These are phyloP conservation scores for Stereum hirsutum DNA, from an alignment of 1,284 basidiomycete species.

Conservation along the genomic window DNA sequence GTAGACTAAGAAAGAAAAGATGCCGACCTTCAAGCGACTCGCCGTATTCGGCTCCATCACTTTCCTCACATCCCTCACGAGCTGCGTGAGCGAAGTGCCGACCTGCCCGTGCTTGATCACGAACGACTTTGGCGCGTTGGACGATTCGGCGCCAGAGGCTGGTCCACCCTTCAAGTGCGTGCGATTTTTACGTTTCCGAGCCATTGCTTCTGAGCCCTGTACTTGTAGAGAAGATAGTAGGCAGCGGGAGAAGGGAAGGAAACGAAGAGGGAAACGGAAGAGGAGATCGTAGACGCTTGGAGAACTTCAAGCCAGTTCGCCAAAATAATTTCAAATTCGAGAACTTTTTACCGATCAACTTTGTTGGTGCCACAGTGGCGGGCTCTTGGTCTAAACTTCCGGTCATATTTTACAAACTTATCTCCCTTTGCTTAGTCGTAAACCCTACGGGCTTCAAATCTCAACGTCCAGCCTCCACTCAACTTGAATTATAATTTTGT, in stretches of 20 bases:
- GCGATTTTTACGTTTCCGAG: constrained; percentile 73
- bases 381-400: too few relatives aligned
- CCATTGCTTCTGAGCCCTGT: constrained; percentile 38
- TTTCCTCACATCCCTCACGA: constrained; percentile 88
- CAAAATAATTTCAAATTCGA: too few relatives aligned
- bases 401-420: too few relatives aligned
- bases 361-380: too few relatives aligned
- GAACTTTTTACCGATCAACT: too few relatives aligned
- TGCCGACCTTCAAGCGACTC: constrained; percentile 71
- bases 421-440: too few relatives aligned
- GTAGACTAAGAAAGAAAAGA: constrained; percentile 1
- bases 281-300: not conserved
- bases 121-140: constrained; percentile 63
- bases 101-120: constrained; percentile 95
- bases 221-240: not conserved
- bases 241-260: too few relatives aligned
- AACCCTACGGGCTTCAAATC: too few relatives aligned
- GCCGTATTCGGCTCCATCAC: constrained; percentile 99
- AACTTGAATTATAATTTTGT: too few relatives aligned
- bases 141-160: constrained; percentile 17
- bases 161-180: constrained; percentile 71
- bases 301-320: not conserved
- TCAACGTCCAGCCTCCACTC: too few relatives aligned
- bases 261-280: too few relatives aligned
- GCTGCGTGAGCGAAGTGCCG: constrained; percentile 77